A percentile compares a stretch with the other conserved stretches of the same genome.
phyloP scores from a whole-genome alignment of 106 monocot species.

The Apostasia shenzhenica region DNA sequence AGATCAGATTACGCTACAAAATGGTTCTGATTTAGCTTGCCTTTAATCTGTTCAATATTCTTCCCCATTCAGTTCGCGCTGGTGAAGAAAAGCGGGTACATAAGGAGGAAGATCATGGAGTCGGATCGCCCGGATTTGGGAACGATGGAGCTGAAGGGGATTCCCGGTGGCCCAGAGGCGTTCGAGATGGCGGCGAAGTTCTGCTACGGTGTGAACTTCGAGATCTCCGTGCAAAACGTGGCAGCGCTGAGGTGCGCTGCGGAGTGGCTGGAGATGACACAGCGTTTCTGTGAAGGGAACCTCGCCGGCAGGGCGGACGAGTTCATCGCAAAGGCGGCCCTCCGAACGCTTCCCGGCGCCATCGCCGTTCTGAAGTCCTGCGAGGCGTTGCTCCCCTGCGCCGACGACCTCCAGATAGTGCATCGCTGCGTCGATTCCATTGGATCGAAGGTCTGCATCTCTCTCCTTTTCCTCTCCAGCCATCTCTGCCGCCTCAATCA shows the following conservation, averaged over 20 bases:
- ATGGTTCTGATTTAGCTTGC: too few relatives aligned
- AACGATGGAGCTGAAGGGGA: conserved; percentile 11
- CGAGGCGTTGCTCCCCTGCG: conserved; percentile 23
- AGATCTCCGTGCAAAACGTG: conserved; percentile 38
- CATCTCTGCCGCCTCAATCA: neutral
- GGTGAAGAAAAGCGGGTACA: conserved; percentile 21
- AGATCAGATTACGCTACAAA: neutral
- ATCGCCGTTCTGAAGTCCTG: conserved; percentile 43
- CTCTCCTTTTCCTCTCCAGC: neutral
- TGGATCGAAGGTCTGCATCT: conserved; percentile 31
- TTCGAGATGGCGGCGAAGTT: conserved; percentile 52
- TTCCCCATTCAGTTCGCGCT: conserved; percentile 11
- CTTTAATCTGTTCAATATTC: neutral
- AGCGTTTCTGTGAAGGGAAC: conserved; percentile 36
- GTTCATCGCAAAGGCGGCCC: conserved; percentile 33
- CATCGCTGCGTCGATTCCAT: conserved; percentile 39
- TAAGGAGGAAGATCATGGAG: conserved; percentile 13
- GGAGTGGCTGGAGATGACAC: conserved; percentile 57
- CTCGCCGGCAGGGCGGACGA: conserved; percentile 32
- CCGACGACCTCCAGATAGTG: conserved; percentile 40
- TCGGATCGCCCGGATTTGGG: conserved; percentile 7
- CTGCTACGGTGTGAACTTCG: conserved; percentile 60
- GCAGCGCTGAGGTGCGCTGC: conserved; percentile 43
- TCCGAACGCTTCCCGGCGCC: conserved; percentile 32
- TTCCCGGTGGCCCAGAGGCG: conserved; percentile 38